Evolutionary conservation across 2,329 filamentous ascomycete genomes (phyloP).

Genomic region (Thielaviopsis populi): DNA sequence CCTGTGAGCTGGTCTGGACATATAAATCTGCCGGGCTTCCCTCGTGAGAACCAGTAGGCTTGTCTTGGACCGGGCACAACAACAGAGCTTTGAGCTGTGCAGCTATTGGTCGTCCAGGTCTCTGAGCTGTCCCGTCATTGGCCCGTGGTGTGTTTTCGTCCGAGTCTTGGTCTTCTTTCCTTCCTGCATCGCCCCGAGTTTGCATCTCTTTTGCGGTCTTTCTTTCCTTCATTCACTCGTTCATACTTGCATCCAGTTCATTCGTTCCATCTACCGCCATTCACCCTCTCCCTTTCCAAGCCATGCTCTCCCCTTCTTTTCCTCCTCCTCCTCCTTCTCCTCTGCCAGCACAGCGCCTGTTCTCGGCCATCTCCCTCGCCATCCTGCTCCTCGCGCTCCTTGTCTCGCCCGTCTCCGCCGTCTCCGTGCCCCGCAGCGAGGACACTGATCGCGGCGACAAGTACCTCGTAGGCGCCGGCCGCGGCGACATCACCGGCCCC

Average conservation of each 20-base stretch:
- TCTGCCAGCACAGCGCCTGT: not conserved
- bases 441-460: conserved; percentile 7
- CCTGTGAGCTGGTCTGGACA: no score
- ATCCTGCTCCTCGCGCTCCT: not conserved
- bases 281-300: not conserved
- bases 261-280: no score
- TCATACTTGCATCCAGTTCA: no score
- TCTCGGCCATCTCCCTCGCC: not conserved
- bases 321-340: not conserved
- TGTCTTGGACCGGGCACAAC: not conserved
- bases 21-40: not conserved
- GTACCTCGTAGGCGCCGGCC: conserved; percentile 38
- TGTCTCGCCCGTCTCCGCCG: not conserved
- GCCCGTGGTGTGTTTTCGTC: not conserved
- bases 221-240: no score
- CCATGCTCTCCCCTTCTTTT: not conserved
- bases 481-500: conserved; percentile 47
- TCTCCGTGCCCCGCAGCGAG: not conserved
- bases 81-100: no score
- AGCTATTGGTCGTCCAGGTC: no score
- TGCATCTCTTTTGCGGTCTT: not conserved
- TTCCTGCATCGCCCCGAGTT: not conserved
- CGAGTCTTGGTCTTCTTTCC: not conserved
- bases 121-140: no score
- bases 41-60: not conserved